Evolutionary conservation across 148 eudicot species (phyloP), one percentile per base, ranked within the genome.

Genomic region (Vaccinium corymbosum): DNA sequence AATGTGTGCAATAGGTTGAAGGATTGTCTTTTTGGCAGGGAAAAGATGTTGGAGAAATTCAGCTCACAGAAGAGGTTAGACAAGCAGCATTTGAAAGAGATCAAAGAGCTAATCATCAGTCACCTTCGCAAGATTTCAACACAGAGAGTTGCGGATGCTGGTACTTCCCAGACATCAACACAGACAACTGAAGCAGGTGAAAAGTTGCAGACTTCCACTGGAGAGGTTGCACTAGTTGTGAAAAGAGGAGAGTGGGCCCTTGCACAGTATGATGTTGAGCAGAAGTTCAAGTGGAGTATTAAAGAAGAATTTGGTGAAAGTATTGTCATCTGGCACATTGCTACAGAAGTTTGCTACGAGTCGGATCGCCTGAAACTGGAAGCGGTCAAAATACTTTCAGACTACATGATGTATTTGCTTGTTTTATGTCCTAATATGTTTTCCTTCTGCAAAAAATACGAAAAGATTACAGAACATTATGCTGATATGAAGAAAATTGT

Each of bases 341-440:
- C 71, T 64, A 64, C 71, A 12, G 29, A 64, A 10, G 14, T 64
- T 64, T 25, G 68, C 14, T n/a, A 64, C 32, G 6, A 11, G 5
- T 64, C 11, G 6, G 32, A 64, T 64, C 6, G 3, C 10, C 29
- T 0, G 32, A 0, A 64, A 10, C 14, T 0, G 14, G 3, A 10
- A 64, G 71, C 32, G 1, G 71, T 64, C 71, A 64, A 64, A 10
- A 64, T 64, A 25, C 71, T 64, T 64, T 64, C 71, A 9, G 71
- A 64, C 22, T 64, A 64, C 71, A 64, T 64, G 71, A 22, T 64
- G 71, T 64, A 64, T 64, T 64, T 64, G 71, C 71, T 22, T n/a
- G 32, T 64, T 64, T 29, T 0, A 64, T 25, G 71, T n/a, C 0
- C 29, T 9, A 0, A 3, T 64, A 22, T 0, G 5, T 64, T 64